These are phyloP conservation scores for Bathelium albidoporum DNA, from an alignment of 495 filamentous ascomycete genomes.

Conservation along the genomic window DNA sequence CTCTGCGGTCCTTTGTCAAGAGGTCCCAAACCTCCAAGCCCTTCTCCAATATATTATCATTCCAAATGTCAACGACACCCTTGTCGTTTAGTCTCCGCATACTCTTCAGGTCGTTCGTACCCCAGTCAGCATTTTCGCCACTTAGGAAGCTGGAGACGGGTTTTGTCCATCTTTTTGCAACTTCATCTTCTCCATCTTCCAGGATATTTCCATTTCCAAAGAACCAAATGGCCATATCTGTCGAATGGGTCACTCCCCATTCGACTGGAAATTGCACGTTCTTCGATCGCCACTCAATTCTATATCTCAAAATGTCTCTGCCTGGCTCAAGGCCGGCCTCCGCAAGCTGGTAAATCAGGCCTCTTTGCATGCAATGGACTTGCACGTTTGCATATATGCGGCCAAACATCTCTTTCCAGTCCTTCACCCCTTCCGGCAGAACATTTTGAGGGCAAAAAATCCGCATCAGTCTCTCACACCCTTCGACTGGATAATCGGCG, in stretches of 20 bases:
- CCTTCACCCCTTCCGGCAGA: constrained; percentile 29
- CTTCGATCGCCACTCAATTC: constrained; percentile 21
- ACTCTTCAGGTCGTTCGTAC: constrained; percentile 31
- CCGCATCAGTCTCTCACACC: constrained; percentile 34
- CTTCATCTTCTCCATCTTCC: constrained; percentile 33
- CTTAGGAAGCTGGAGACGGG: constrained; percentile 38
- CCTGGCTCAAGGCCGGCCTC: constrained; percentile 19
- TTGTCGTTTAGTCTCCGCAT: constrained; percentile 37
- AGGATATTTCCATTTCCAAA: constrained; percentile 42
- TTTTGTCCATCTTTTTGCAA: constrained; percentile 33
- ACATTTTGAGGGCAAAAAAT: constrained; percentile 34
- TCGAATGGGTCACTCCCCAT: constrained; percentile 49
- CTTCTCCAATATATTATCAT: constrained; percentile 38
- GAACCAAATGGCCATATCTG: constrained; percentile 48
- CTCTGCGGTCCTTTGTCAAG: constrained; percentile 14
- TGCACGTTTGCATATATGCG: constrained; percentile 49
- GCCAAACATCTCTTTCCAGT: constrained; percentile 45
- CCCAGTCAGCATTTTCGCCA: constrained; percentile 33
- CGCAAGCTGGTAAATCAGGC: constrained; percentile 22
- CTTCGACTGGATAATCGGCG: constrained; percentile 41
- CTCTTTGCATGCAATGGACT: constrained; percentile 33
- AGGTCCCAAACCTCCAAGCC: constrained; percentile 40
- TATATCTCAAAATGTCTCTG: constrained; percentile 18
- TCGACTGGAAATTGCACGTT: constrained; percentile 35
- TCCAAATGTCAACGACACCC: constrained; percentile 37